These are phyloP conservation scores for Euclidium syriacum DNA, from an alignment of 345 rosid species.

Conservation along the genomic window DNA sequence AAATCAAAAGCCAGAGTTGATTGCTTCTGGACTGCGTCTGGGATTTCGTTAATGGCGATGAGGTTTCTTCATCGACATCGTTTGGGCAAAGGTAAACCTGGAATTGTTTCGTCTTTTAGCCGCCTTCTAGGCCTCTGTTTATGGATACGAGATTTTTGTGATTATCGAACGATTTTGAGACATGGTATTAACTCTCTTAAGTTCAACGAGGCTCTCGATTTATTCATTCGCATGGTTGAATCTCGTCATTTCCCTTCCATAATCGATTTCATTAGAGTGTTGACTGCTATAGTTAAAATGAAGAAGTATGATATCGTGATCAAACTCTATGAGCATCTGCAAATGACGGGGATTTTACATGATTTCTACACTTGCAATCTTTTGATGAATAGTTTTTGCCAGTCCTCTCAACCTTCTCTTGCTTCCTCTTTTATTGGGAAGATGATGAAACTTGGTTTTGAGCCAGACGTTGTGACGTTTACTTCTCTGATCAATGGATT, in stretches of 20 bases:
- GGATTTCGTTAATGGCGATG: conserved; percentile 1
- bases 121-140: conserved; percentile 9
- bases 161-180: conserved; percentile 13
- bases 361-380: conserved; percentile 22
- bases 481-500: conserved; percentile 14
- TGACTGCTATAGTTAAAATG: conserved; percentile 5
- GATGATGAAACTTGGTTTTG: conserved; percentile 26
- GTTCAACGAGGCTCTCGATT: conserved; percentile 17
- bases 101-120: not conserved
- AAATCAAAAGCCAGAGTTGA: not conserved
- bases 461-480: conserved; percentile 17
- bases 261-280: conserved; percentile 18
- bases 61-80: not conserved
- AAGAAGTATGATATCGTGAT: conserved; percentile 18
- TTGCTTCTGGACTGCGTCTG: not conserved
- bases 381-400: conserved; percentile 8
- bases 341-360: not conserved
- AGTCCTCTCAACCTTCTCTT: not conserved
- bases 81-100: conserved; percentile 1
- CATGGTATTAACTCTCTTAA: conserved; percentile 5
- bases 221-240: conserved; percentile 19
- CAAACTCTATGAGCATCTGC: conserved; percentile 5
- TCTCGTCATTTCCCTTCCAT: conserved; percentile 18
- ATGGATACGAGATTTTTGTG: conserved; percentile 20
- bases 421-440: conserved; percentile 16